These are phyloP conservation scores for Coniochaeta sp. DNA, from an alignment of 2,329 filamentous ascomycete species.

Conservation along the genomic window DNA sequence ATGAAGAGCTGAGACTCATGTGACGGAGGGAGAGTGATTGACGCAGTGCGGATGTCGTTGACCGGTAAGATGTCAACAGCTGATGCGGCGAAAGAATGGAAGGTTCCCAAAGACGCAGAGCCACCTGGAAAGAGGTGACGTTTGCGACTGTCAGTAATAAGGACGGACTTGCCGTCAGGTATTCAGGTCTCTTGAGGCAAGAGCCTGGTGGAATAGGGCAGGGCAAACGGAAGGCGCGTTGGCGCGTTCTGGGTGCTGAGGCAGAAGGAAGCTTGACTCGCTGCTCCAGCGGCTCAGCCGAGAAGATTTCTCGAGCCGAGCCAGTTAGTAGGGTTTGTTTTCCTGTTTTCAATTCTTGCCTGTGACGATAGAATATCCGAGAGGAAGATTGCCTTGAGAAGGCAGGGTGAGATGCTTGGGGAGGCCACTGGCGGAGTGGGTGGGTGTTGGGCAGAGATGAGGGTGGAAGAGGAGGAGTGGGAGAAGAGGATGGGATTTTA, in stretches of 20 bases:
- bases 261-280: not conserved
- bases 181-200: not conserved
- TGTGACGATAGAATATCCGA: not conserved
- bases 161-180: not conserved
- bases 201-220: not conserved
- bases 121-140: not conserved
- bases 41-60: not conserved
- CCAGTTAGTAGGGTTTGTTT: not conserved
- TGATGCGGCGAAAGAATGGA: too few species aligned
- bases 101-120: too few species aligned
- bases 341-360: too few species aligned
- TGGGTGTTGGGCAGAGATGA: not conserved
- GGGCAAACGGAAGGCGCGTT: not conserved
- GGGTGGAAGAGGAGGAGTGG: not conserved
- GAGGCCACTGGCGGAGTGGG: not conserved
- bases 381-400: not conserved
- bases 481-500: not conserved
- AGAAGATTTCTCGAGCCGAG: not conserved
- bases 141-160: not conserved
- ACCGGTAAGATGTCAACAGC: too few species aligned
- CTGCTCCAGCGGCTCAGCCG: not conserved
- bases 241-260: not conserved
- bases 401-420: not conserved
- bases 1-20: not conserved
- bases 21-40: not conserved